These are phyloP conservation scores for Geosmithia morbida DNA, from an alignment of 2,329 filamentous ascomycete species.

Conservation along the genomic window DNA sequence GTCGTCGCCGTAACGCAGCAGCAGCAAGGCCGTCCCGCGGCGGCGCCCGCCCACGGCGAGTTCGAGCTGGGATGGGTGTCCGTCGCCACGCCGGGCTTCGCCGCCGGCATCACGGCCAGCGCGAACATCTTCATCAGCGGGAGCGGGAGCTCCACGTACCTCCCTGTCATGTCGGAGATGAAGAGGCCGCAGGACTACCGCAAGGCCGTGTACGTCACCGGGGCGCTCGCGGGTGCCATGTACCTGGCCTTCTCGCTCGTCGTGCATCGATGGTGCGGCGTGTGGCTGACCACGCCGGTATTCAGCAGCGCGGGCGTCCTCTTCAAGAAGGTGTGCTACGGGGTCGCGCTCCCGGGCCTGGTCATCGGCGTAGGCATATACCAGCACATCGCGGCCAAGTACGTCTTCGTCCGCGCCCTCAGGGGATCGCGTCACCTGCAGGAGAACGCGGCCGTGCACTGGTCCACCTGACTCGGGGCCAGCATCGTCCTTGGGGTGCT, in stretches of 20 bases:
- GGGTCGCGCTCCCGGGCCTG: conserved; percentile 17
- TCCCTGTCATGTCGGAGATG: conserved; percentile 55
- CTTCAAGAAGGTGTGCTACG: conserved; percentile 29
- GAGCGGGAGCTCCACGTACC: conserved; percentile 44
- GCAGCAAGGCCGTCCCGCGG: conserved; percentile 38
- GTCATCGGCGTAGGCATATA: conserved; percentile 7
- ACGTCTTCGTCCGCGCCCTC: conserved; percentile 36
- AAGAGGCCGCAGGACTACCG: conserved; percentile 40
- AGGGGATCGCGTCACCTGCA: conserved; percentile 10
- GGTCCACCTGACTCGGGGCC: conserved; percentile 8
- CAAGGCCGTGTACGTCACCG: conserved; percentile 33
- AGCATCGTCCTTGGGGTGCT: conserved; percentile 1
- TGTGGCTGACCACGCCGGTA: conserved; percentile 28
- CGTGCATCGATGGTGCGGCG: conserved; percentile 30
- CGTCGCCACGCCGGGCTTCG: conserved; percentile 41
- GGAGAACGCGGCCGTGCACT: conserved; percentile 9
- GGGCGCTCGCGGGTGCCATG: conserved; percentile 12
- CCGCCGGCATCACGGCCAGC: conserved; percentile 40
- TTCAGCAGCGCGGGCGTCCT: conserved; percentile 25
- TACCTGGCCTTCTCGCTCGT: conserved; percentile 17
- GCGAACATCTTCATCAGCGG: conserved; percentile 45
- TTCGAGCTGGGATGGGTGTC: conserved; percentile 45
- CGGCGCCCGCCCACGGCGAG: conserved; percentile 36
- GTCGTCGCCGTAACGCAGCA: conserved; percentile 42
- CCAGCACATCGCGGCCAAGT: conserved; percentile 31